Percentiles rank a stretch among this genome's conserved stretches.
phyloP scores from a whole-genome alignment of 2,329 filamentous ascomycete genomes.

The Verticillium longisporum region DNA sequence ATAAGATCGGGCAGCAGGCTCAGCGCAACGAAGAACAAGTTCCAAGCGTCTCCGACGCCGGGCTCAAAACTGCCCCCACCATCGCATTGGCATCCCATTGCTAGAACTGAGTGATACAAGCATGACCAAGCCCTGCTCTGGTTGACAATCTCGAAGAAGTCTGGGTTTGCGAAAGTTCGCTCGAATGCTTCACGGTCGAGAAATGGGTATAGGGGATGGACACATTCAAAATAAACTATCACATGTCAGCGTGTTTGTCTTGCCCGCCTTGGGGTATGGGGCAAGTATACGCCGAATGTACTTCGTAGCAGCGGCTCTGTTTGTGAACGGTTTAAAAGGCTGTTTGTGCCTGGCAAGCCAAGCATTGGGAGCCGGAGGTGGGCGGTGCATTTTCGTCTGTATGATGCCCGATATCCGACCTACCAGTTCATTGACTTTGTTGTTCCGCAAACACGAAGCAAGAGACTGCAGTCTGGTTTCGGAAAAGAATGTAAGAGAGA shows the following conservation, averaged over 20 bases:
- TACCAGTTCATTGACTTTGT: constrained; percentile 20
- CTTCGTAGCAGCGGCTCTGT: constrained; percentile 3
- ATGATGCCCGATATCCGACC: constrained; percentile 18
- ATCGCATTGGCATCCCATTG: constrained; percentile 27
- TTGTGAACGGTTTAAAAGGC: not conserved
- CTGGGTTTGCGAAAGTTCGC: constrained; percentile 16
- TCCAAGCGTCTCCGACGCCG: constrained; percentile 29
- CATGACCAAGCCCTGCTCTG: constrained; percentile 24
- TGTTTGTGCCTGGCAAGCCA: not conserved
- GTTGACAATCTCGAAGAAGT: constrained; percentile 17
- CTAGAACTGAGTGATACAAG: constrained; percentile 29
- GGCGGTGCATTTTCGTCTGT: constrained; percentile 7
- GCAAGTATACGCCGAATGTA: constrained; percentile 6
- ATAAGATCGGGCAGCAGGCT: constrained; percentile 24
- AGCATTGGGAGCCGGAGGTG: not conserved
- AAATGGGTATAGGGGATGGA: constrained; percentile 32
- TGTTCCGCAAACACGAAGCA: constrained; percentile 18
- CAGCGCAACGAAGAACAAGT: constrained; percentile 28
- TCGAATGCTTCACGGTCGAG: constrained; percentile 29
- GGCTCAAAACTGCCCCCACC: constrained; percentile 29
- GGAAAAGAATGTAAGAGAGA: constrained; percentile 20
- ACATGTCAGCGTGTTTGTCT: not conserved
- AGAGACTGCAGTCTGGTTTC: constrained; percentile 22
- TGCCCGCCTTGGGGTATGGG: too few species aligned
- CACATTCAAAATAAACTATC: constrained; percentile 28